Evolutionary conservation across 768 basidiomycete genomes (phyloP).

Genomic region (Suillus luteus): DNA sequence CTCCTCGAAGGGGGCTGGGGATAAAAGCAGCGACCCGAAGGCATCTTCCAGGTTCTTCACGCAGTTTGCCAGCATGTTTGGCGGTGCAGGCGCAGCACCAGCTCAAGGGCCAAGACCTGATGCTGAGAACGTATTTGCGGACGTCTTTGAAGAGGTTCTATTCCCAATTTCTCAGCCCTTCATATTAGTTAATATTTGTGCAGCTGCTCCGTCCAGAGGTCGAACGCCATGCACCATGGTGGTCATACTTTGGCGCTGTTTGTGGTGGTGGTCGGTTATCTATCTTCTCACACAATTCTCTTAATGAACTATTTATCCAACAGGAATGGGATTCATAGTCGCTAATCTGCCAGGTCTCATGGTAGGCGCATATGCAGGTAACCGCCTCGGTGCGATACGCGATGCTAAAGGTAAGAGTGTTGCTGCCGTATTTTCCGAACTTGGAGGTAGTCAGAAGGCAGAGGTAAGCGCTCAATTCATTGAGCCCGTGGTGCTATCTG

Average conservation of each 20-base stretch:
- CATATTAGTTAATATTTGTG: background rate
- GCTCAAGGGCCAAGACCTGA: conserved; percentile 57
- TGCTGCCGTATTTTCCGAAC: conserved; percentile 79
- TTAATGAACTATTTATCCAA: conserved; percentile 45
- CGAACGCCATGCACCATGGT: conserved; percentile 66
- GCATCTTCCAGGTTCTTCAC: conserved; percentile 77
- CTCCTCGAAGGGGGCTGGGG: conserved; percentile 48
- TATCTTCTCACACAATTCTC: background rate
- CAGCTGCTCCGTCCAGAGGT: conserved; percentile 84
- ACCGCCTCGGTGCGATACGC: conserved; percentile 85
- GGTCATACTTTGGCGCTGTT: conserved; percentile 71
- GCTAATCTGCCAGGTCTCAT: conserved; percentile 87
- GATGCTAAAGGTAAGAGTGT: conserved; percentile 96
- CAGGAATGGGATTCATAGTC: conserved; percentile 42
- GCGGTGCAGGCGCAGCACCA: conserved; percentile 36
- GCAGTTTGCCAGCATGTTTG: conserved; percentile 75
- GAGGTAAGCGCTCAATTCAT: conserved; percentile 54
- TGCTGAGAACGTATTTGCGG: conserved; percentile 80
- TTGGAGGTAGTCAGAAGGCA: conserved; percentile 80
- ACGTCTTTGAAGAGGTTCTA: conserved; percentile 89
- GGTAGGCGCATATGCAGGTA: conserved; percentile 86
- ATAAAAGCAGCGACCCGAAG: conserved; percentile 61
- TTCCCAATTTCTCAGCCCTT: background rate
- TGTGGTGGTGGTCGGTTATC: conserved; percentile 59
- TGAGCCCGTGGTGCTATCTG: background rate